Evolutionary conservation across 495 filamentous ascomycete genomes (phyloP).

Genomic region (Xylaria acuta): DNA sequence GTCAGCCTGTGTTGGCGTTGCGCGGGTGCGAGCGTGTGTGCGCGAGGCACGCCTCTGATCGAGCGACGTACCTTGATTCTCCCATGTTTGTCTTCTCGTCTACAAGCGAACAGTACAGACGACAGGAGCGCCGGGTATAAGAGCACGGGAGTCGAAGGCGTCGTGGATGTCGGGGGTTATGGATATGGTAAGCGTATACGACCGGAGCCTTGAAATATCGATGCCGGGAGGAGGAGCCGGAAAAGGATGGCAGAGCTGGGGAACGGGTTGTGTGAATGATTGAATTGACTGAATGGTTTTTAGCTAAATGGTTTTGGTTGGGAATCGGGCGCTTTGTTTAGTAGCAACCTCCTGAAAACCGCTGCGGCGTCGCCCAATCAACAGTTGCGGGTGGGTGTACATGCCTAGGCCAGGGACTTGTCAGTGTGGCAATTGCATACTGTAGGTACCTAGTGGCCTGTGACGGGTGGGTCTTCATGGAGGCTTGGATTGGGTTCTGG

Average conservation of each 20-base stretch:
- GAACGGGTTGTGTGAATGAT: too few species aligned
- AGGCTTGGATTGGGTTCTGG: not conserved
- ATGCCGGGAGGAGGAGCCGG: not conserved
- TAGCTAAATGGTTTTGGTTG: not conserved
- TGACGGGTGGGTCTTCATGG: not conserved
- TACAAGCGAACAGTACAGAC: not conserved
- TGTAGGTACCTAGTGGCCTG: not conserved
- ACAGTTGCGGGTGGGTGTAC: not conserved
- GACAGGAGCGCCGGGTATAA: not conserved
- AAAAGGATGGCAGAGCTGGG: not conserved
- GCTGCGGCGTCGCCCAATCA: conserved; percentile 22
- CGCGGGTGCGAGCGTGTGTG: not conserved
- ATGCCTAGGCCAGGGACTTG: too few species aligned
- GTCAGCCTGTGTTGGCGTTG: not conserved
- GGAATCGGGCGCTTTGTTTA: conserved; percentile 7
- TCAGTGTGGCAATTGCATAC: too few species aligned
- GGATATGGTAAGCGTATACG: not conserved
- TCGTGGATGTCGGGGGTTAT: not conserved
- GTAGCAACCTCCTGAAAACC: not conserved
- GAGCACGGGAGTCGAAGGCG: not conserved
- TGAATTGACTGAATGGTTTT: not conserved
- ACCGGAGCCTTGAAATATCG: not conserved
- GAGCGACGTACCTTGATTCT: conserved; percentile 26
- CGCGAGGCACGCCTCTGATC: not conserved
- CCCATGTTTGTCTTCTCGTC: conserved; percentile 19